Evolutionary conservation across 306 rosid species (phyloP).

Genomic region (Dryas alaskensis): DNA sequence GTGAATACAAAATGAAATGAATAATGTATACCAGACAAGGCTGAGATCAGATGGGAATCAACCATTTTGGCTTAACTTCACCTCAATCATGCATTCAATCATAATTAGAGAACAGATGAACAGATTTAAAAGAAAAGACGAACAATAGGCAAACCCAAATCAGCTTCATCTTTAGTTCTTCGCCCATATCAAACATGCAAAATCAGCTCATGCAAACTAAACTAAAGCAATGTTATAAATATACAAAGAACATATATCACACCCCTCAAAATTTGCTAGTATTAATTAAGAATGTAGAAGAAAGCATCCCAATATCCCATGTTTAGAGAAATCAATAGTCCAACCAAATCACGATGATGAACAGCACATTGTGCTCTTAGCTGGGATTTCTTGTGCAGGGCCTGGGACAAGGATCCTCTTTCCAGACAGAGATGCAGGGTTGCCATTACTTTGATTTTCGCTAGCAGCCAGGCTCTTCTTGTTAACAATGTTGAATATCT

Average conservation of each 20-base stretch:
- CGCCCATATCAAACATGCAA: conserved; percentile 27
- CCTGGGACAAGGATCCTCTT: conserved; percentile 80
- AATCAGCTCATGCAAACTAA: conserved; percentile 40
- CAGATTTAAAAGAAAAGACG: neutral
- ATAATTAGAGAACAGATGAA: neutral
- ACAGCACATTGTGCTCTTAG: conserved; percentile 67
- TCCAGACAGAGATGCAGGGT: conserved; percentile 62
- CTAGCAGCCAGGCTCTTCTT: conserved; percentile 66
- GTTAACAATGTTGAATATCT: conserved; percentile 82
- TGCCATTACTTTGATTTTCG: conserved; percentile 67
- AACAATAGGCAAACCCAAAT: conserved; percentile 3
- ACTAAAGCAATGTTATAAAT: conserved; percentile 39
- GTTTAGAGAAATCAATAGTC: conserved; percentile 15
- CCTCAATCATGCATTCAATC: neutral
- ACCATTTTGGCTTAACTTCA: neutral
- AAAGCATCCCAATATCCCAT: conserved; percentile 29
- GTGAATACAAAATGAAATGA: too few species aligned
- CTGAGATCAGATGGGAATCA: neutral
- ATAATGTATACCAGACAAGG: too few species aligned
- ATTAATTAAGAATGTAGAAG: conserved; percentile 23
- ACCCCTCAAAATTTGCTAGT: conserved; percentile 55
- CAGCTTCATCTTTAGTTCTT: conserved; percentile 27
- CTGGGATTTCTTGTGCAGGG: conserved; percentile 80
- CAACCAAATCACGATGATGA: conserved; percentile 40
- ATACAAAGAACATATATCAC: conserved; percentile 46